phyloP scores from a whole-genome alignment of 345 rosid species.

The Camelina laxa region DNA sequence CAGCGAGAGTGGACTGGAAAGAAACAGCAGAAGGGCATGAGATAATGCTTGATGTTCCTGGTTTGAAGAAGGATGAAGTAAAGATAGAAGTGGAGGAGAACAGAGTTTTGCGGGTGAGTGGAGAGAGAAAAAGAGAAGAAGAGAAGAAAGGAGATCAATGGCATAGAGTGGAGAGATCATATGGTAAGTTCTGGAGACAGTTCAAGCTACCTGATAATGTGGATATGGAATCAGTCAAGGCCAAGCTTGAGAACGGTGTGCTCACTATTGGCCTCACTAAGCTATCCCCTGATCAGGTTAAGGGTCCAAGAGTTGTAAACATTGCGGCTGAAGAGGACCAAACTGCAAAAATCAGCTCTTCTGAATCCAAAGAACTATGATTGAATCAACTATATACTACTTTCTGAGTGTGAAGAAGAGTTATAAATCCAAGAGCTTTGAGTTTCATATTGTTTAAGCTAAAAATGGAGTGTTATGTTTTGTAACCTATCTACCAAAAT shows the following conservation, averaged over 20 bases:
- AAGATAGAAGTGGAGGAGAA: constrained; percentile 80
- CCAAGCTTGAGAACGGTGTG: constrained; percentile 79
- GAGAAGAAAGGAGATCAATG: constrained; percentile 81
- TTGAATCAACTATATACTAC: background rate
- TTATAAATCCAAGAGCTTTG: constrained; percentile 3
- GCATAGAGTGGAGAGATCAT: constrained; percentile 83
- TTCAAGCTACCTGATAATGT: constrained; percentile 80
- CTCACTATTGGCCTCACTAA: constrained; percentile 62
- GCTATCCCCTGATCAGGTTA: constrained; percentile 66
- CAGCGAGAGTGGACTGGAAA: constrained; percentile 86
- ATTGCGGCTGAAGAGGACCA: constrained; percentile 58
- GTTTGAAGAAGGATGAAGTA: constrained; percentile 74
- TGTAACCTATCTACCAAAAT: constrained; percentile 24
- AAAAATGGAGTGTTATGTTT: constrained; percentile 13
- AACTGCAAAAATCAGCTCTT: constrained; percentile 47
- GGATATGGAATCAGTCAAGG: constrained; percentile 69
- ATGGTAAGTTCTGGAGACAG: constrained; percentile 89
- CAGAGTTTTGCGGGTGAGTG: constrained; percentile 68
- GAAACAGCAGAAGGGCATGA: constrained; percentile 78
- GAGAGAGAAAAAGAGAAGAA: constrained; percentile 80
- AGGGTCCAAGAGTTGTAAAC: constrained; percentile 64
- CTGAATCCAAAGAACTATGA: constrained; percentile 64
- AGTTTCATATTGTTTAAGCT: background rate
- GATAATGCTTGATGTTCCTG: constrained; percentile 76
- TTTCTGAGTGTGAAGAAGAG: constrained; percentile 12